Evolutionary conservation across 805 yeast species (phyloP), one percentile per base, ranked within the genome.

Genomic region (Saccharomycopsis sp.): DNA sequence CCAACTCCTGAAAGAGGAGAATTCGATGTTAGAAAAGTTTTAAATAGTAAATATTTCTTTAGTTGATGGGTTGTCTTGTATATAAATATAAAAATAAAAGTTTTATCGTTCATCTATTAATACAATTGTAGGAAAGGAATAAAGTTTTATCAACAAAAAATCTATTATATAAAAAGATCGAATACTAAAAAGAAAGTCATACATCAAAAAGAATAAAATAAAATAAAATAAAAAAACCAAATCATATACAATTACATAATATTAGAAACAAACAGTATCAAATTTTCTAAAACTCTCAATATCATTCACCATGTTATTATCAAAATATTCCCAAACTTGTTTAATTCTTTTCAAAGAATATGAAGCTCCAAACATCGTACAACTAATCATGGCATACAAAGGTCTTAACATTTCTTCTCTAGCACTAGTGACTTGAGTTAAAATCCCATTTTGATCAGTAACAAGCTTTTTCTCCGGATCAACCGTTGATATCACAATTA

Each of bases 21-120:
- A 14, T 84, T 89, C 51, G 94, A 89, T 53, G 94, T 89, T 28
- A 61, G 64, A 30, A 72, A 70, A 43, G 79, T 88, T 32, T 69
- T 70, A 53, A 72, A 77, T 37, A 84, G 95, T 47, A 68, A 69
- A 25, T 89, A 89, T 59, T 89, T 89, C 69, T 89, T 89, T 55
- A 23, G 26, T 23, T 23, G 26, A 23, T 23, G 6, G 26, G n/a
- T n/a, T n/a, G n/a, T n/a, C n/a, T n/a, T n/a, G n/a, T n/a, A n/a
- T n/a, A n/a, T n/a, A n/a, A n/a, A n/a, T n/a, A n/a, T n/a, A n/a
- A n/a, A n/a, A n/a, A n/a, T n/a, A n/a, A n/a, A n/a, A n/a, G n/a
- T n/a, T n/a, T n/a, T n/a, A n/a, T n/a, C n/a, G n/a, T n/a, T n/a
- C n/a, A n/a, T n/a, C n/a, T n/a, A n/a, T n/a, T n/a, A n/a, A n/a